Base-by-base conservation (phyloP, 2,329 filamentous ascomycete species). In the Aspergillus niger region DNA sequence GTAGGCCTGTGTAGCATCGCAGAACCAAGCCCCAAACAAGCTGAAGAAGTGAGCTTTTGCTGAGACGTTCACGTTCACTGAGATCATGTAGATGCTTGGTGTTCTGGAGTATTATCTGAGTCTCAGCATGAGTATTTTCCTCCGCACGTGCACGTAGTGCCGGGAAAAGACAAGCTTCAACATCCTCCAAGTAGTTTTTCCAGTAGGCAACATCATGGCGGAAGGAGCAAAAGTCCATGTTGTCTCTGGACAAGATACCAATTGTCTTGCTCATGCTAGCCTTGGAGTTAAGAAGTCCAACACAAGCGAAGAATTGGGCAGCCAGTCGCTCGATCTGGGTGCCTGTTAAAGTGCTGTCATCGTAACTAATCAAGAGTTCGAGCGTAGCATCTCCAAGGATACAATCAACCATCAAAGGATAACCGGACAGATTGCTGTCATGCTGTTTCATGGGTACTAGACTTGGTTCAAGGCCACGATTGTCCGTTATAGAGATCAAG, bases 121-220 rank as follows among this genome's bases (percentile, higher is more conserved):
- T 17, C 52, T 66, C 47, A 43, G 63, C 6, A 43, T 68, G 20
- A 30, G 30, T 43, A 22, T 52, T 47, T 3, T 60, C 54, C 2
- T 8, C 43, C n/a, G 61, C 38, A 3, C 63, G 65, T 0, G 62
- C 53, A 2, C 61, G 66, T 7, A 75, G 56, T 0, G 65, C 51
- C 3, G 80, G 81, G 64, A 83, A 82, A 52, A 77, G 70, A 63
- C 80, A 82, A 1, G 81, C 77, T 65, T 82, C 79, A 22, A 78
- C 60, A 8, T 77, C 79, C 2, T 72, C 70, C 7, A 83, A 71
- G 47, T 81, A 78, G 0, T 69, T 64, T 57, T 76, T 81, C 81
- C 81, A 83, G 64, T 81, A 82, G 15, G 70, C 67, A 15, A 79
- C 60, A 38, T 76, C 76, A 3, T 64, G 22, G 72, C 69, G 5